These are phyloP conservation scores for Fusarium buxicola DNA, from an alignment of 2,329 filamentous ascomycete species.

Conservation along the genomic window DNA sequence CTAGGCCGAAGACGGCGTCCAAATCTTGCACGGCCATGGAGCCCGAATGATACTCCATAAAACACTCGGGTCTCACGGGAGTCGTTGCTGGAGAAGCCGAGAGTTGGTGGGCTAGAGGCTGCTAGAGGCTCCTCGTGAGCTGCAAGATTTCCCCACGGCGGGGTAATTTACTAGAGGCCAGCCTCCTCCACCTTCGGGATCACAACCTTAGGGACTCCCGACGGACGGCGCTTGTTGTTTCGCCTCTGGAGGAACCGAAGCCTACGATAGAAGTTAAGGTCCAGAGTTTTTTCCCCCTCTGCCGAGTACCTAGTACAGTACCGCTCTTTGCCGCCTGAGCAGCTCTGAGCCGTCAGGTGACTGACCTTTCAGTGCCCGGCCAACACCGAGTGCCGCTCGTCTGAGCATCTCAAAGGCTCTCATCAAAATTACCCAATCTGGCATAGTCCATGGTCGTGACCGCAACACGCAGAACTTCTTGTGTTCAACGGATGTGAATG, in stretches of 20 bases:
- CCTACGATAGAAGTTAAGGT: too few relatives aligned
- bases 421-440: slow-evolving; percentile 8
- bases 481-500: background rate
- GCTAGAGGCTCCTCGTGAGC: background rate
- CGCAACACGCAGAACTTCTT: background rate
- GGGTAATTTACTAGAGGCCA: background rate
- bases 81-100: background rate
- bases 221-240: background rate
- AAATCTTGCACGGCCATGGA: background rate
- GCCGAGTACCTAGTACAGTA: too few relatives aligned
- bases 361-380: background rate
- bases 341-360: background rate
- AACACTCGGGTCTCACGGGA: background rate
- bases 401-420: background rate
- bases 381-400: background rate
- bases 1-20: background rate
- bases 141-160: background rate
- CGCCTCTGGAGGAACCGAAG: background rate
- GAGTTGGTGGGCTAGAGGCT: background rate
- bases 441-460: background rate
- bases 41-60: background rate
- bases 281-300: background rate
- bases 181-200: slow-evolving; percentile 2
- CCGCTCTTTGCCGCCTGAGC: background rate
- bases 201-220: background rate